Evolutionary conservation across 306 rosid genomes (phyloP), one percentile per base, ranked within the genome.

Genomic region (Echinosophora koreensis): DNA sequence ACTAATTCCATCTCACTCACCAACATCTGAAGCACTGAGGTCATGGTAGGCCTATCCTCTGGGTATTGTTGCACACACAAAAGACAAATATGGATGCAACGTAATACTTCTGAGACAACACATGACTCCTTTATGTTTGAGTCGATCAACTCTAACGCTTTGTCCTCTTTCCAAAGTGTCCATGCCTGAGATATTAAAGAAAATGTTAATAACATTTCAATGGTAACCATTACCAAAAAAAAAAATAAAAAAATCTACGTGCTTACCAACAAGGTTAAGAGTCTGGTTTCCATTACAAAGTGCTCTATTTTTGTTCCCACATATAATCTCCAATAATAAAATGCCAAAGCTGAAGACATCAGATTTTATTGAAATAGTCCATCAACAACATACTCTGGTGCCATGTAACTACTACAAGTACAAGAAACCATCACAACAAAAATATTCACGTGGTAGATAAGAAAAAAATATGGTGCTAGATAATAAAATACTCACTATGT

Each of bases 71-170:
- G 87, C 18, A 82, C 77, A 5, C 91, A 82, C 42, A 87, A 66
- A 3, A 85, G 80, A 47, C 85, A 38, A 38, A 84, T n/a, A 12
- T 85, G 89, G 59, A 88, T 71, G 76, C 82, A 82, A 1, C 86
- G 85, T 46, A 88, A 5, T 1, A 83, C 73, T 8, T 85, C 81
- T 2, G 82, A 60, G 0, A 1, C 28, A 64, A 27, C 5, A 5
- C 18, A 38, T 1, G 85, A 61, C 3, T 74, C 71, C 37, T 39
- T 66, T 0, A 88, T 13, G 39, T 59, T 60, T 51, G 58, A 28
- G 3, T 87, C 84, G 3, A 87, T 38, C 28, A 85, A 13, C 4
- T 82, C 82, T 44, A 77, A 16, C 1, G 84, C 69, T 13, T 38
- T 56, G 0, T 60, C 86, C 16, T 46, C 74, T 28, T 78, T 80